A percentile compares a stretch with the other conserved stretches of the same genome.
Conservation (phyloP, 148 eudicot species). For the Simmondsia chinensis region DNA sequence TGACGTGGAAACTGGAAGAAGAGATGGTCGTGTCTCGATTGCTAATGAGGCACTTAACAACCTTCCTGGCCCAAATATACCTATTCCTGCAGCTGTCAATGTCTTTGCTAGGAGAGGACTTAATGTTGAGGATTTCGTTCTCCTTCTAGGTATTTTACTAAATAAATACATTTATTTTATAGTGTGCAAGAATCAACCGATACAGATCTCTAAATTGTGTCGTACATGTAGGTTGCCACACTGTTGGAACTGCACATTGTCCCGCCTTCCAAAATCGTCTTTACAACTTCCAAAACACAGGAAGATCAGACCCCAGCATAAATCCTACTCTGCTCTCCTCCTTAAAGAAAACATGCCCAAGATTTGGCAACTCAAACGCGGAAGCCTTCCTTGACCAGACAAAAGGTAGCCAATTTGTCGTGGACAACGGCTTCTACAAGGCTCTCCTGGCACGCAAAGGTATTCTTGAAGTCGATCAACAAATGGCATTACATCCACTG, state of each 20-base stretch:
- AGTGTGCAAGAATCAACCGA: no score
- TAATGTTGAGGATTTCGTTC: neutral
- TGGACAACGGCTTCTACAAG: conserved; percentile 27
- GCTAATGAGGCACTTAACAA: neutral
- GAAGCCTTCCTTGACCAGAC: conserved; percentile 24
- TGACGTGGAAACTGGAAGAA: conserved; percentile 26
- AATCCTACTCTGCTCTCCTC: no score
- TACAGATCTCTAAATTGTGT: no score
- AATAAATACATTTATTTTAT: no score
- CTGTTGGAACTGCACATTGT: conserved; percentile 37
- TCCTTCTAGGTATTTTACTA: neutral
- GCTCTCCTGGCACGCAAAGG: conserved; percentile 11
- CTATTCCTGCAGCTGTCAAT: neutral
- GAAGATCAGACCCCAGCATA: no score
- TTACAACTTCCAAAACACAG: conserved; percentile 24
- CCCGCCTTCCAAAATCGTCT: conserved; percentile 19
- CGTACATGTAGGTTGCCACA: conserved; percentile 9
- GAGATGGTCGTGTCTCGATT: conserved; percentile 16
- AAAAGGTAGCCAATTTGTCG: conserved; percentile 13
- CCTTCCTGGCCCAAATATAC: conserved; percentile 1
- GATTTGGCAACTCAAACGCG: no score
- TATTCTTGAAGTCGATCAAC: conserved; percentile 33
- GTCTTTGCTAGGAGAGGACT: conserved; percentile 1
- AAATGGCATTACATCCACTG: conserved; percentile 20
- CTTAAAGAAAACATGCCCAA: no score